Evolutionary conservation across 106 monocot genomes (phyloP), one percentile per base, ranked within the genome.

Genomic region (Ottelia alismoides): DNA sequence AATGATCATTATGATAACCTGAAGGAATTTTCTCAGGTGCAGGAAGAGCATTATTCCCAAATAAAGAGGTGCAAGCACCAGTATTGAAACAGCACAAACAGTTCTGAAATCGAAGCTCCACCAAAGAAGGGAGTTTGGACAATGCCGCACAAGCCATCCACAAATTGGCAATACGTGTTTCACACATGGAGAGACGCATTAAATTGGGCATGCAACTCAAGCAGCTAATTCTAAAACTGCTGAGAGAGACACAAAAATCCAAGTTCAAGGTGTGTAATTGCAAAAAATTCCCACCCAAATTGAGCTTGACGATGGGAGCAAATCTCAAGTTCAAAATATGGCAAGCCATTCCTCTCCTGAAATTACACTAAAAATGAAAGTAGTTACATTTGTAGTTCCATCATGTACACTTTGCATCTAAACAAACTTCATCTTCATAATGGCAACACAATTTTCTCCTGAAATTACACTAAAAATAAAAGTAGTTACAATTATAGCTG

Each of bases 131-230:
- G 12, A 77, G 71, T 43, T 71, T 67, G 46, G 61, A 71, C 20
- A 77, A 48, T 52, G 67, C 45, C 57, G 76, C 61, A 48, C 66
- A 58, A 45, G 71, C 49, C 53, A 53, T 71, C 61, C 66, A 77
- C 21, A 77, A 58, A 57, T 77, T 67, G 27, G 76, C 20, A 19
- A 77, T 63, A 16, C 53, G 49, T 66, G 76, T 77, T 49, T 53
- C 71, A 54, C 76, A 77, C 76, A 77, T 57, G 30, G 76, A 77
- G 2, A 77, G 47, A 2, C 51, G 62, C 76, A 62, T 71, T 40
- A 77, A 53, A 26, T 77, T 67, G 22, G 76, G 76, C 76, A 77
- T 77, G 57, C 62, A 62, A 53, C 47, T 62, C 49, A 77, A 77
- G 47, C 76, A 77, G 30, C 31, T 53, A 23, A 28, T 31, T 16